Conservation (phyloP, 2,329 filamentous ascomycete species). For the Paraphaeosphaeria sporulosa region DNA sequence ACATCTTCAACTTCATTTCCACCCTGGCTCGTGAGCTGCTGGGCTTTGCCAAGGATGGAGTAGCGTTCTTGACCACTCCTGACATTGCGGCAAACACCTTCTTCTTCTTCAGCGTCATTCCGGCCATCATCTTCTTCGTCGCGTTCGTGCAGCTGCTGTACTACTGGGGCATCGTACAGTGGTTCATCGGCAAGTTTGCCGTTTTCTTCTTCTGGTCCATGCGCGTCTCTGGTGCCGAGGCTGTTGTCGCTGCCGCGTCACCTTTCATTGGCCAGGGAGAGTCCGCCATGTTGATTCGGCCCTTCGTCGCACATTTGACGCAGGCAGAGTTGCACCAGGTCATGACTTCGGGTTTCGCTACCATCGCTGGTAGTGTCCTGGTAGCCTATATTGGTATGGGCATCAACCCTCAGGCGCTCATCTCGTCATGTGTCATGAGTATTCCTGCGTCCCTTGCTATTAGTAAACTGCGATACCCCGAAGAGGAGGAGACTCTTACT, state of each 20-base stretch:
- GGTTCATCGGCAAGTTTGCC: constrained; percentile 88
- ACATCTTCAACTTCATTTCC: constrained; percentile 92
- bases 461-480: constrained; percentile 88
- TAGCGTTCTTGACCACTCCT: constrained; percentile 72
- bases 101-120: constrained; percentile 83
- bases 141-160: constrained; percentile 87
- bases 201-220: constrained; percentile 92
- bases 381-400: constrained; percentile 86
- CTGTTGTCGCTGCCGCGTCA: constrained; percentile 90
- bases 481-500: constrained; percentile 85
- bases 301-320: constrained; percentile 85
- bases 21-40: constrained; percentile 76
- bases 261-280: constrained; percentile 96
- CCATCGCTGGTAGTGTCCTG: constrained; percentile 86
- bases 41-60: constrained; percentile 76
- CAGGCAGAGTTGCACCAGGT: constrained; percentile 89
- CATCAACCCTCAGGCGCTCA: constrained; percentile 82
- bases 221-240: constrained; percentile 86
- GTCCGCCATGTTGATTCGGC: constrained; percentile 89
- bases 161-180: constrained; percentile 82
- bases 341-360: constrained; percentile 92
- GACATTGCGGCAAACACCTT: constrained; percentile 53
- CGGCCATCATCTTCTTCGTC: constrained; percentile 96
- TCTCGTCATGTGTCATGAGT: constrained; percentile 94
- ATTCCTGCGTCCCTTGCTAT: constrained; percentile 90